Evolutionary conservation across 225 moss, liverwort and hornwort genomes (phyloP).

Genomic region (Pseudoscleropodium purum): DNA sequence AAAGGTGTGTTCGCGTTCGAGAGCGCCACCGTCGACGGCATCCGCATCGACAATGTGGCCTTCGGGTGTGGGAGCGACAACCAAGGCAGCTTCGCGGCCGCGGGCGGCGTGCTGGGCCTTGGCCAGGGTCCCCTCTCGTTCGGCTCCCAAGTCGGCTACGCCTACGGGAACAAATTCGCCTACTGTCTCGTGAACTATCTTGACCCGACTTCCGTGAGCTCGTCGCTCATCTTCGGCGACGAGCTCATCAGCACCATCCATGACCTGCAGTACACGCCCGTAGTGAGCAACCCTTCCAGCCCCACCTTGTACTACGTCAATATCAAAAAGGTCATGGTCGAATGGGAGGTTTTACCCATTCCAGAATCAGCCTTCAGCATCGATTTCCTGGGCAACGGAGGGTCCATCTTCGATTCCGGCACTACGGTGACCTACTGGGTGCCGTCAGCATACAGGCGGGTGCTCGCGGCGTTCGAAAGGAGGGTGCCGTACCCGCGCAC

Average conservation of each 20-base stretch:
- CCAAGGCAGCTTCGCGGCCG: conserved; percentile 43
- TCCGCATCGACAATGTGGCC: conserved; percentile 38
- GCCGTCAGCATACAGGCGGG: conserved; percentile 26
- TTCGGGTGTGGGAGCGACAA: conserved; percentile 67
- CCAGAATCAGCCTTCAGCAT: conserved; percentile 37
- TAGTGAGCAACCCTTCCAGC: conserved; percentile 27
- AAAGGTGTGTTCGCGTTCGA: conserved; percentile 56
- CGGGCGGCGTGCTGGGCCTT: conserved; percentile 65
- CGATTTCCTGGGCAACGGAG: conserved; percentile 43
- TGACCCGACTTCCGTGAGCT: conserved; percentile 57
- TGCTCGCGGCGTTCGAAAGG: conserved; percentile 34
- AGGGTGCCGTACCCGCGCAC: conserved; percentile 32
- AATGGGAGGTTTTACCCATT: conserved; percentile 17
- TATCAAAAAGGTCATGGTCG: conserved; percentile 30
- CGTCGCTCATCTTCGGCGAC: conserved; percentile 59
- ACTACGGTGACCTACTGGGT: conserved; percentile 64
- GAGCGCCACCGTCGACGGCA: conserved; percentile 49
- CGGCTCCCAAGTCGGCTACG: conserved; percentile 52
- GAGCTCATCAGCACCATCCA: conserved; percentile 30
- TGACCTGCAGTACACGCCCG: conserved; percentile 46
- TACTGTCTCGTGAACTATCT: conserved; percentile 73
- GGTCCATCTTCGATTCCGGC: conserved; percentile 67
- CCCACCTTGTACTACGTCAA: conserved; percentile 55
- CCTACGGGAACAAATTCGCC: conserved; percentile 55
- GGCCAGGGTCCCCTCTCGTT: conserved; percentile 66